Base-by-base conservation (phyloP, 768 basidiomycete genomes). In the Coprinopsis strossmayeri region DNA sequence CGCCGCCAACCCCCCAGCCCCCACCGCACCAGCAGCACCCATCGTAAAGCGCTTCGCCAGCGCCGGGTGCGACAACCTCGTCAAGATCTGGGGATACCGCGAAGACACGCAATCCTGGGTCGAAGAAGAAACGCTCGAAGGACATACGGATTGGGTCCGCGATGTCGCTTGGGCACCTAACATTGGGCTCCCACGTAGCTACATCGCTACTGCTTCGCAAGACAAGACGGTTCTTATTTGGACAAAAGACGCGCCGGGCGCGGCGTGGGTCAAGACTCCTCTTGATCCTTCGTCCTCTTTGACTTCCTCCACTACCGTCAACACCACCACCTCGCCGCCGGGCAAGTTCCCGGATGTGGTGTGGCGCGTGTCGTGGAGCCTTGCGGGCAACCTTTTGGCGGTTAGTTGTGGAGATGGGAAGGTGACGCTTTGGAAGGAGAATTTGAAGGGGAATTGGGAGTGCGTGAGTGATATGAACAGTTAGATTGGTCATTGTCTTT, bases 151-250 rank as follows among this genome's bases (percentile, higher is more conserved):
- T 65, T 99, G 95, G 95, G 94, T 99, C 18, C 77, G 95, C 40
- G 95, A 98, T 62, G 94, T 97, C n/a, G 91, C 95, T 0, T 98
- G 94, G 93, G 94, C 94, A 1, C 95, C 96, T 0, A 96, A 91
- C 56, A 94, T 97, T 53, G 96, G 96, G 0, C 74, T 98, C 13
- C 91, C 95, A 0, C 78, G 92, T 53, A 87, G 84, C 61, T 97
- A 97, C 67, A 91, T 99, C 53, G 96, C 96, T 4, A 94, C 93
- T 1, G 92, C 92, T 0, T 93, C 91, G 0, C 94, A 97, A 72
- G 91, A 95, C 63, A 87, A 84, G 64, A 89, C 87, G 0, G 92
- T 94, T 1, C 69, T 91, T 34, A 87, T 95, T 54, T 94, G 92
- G 91, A 91, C 89, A 25, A 91, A 91, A 62, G 87, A 93, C 54